Base-by-base conservation (phyloP, 2,329 filamentous ascomycete genomes). In the Exophiala mesophila region DNA sequence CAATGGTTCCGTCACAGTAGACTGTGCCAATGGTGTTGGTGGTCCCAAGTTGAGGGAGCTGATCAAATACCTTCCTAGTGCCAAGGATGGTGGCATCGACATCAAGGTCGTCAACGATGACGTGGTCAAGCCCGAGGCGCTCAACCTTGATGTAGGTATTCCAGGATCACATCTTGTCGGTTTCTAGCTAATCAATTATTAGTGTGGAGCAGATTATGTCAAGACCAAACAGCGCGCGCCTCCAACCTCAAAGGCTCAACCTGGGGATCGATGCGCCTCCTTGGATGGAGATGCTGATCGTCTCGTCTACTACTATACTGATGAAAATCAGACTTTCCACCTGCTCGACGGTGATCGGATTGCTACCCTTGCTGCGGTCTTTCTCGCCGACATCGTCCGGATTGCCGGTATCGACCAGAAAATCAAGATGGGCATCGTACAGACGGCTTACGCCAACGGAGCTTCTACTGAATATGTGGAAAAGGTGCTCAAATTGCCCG, bases 361-460 rank as follows among this genome's bases (percentile, higher is more conserved):
- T 60, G 90, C 92, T 4, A 95, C 89, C 2, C 81, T 98, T 38
- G 87, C 88, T 9, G 92, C 92, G 30, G 87, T 85, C 1, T 98
- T 96, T 71, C 88, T 98, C 51, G 86, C 84, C 26, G 89, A 97
- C 53, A 82, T 96, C 21, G 80, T 88, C 38, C 80, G 82, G 43
- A 83, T 82, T 47, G 86, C 88, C 41, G 86, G 86, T 10, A 76
- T 98, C 20, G 74, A 80, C 36, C 78, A 85, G 19, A 83, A 89
- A 50, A 75, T 97, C 53, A 88, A 85, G 60, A 89, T 97, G 49
- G 92, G 90, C 45, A 87, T 98, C 39, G 85, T 98, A 9, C 92
- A 98, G 69, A 98, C 92, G 1, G 92, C 92, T 15, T 98, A 98
- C 63, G 92, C 92, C 63, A 98, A 98, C 64, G 92, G 92, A 36